Evolutionary conservation across 768 basidiomycete genomes (phyloP), one percentile per base, ranked within the genome.

Genomic region (Cystobasidium ongulense): DNA sequence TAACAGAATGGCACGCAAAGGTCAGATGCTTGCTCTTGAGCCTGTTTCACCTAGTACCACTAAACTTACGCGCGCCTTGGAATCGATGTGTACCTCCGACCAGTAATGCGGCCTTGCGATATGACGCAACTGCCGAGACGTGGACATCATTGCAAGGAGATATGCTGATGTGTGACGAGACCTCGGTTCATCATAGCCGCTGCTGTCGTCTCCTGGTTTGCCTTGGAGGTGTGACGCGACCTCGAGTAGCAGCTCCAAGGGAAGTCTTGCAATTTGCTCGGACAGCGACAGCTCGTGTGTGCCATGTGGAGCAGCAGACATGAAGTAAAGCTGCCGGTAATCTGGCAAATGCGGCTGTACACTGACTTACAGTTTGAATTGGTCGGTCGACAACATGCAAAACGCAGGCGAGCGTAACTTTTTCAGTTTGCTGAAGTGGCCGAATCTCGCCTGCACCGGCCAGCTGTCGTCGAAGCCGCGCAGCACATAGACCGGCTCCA

Each of bases 161-260:
- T 46, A 67, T 35, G 18, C 29, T 33, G 65, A 25, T 13, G 38
- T 27, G 8, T 46, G 17, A 11, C 50, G 21, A 25, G 43, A 53
- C 33, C 43, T 23, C 7, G 65, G 43, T n/a, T 41, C 65, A n/a
- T 53, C 65, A 52, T 27, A 15, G 21, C 57, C 23, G 57, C 11
- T 27, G 57, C 57, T 59, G 57, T 59, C 57, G 11, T 35, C 29
- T 5, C 13, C 8, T 29, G 33, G 57, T 31, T 13, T 59, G 8
- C 29, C 57, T 59, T 59, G 13, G 21, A 67, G 8, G 11, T 67
- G 43, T 11, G 17, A 8, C 27, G 46, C 65, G 35, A 67, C 31
- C 50, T 46, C 43, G 3, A 67, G 65, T 52, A 67, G 65, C 10
- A 67, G 65, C 65, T 67, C 65, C 15, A 31, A 31, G 35, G 65